Evolutionary conservation across 2,329 filamentous ascomycete genomes (phyloP), one percentile per base, ranked within the genome.

Genomic region (Pochonia chlamydosporia): DNA sequence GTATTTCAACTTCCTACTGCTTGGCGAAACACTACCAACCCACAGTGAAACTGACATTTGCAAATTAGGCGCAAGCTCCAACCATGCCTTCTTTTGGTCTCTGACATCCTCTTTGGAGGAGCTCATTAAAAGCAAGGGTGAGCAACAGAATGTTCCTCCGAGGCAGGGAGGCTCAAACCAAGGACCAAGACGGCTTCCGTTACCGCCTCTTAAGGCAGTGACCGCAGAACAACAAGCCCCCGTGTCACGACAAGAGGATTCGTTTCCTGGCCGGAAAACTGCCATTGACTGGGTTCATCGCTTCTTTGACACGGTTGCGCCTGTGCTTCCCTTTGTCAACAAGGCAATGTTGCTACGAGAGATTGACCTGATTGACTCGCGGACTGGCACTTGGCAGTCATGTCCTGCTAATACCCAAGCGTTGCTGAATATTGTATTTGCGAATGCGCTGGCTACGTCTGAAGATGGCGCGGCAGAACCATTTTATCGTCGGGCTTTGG

Each of bases 301-400:
- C 9, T 62, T 63, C 46, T 63, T 59, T 11, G 57, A 60, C 37
- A 63, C 59, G 0, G 53, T 63, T n/a, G 60, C 59, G n/a, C 47
- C 51, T 3, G 56, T 58, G 10, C 36, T 62, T 18, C 58, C 59
- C 0, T 63, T 59, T 26, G 42, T 61, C 8, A 55, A 42, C 24
- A 56, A 60, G 44, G 45, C 52, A 3, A 47, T 48, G 5, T 40
- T 62, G 7, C 10, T 60, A 9, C 47, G 44, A 2, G 52, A 57
- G 14, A 46, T 60, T 3, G 51, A 59, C 20, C 40, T 50, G 13
- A 47, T 58, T 25, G 49, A 49, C 3, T 31, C 28, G 5, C 33
- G 40, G 24, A 45, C 35, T 13, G 55, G 40, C 44, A 52, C 14
- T 45, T 55, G 18, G 47, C 44, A 7, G 30, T 40, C 28, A 3